These are phyloP conservation scores for Esteya vermicola DNA, from an alignment of 2,329 filamentous ascomycete species.

Conservation along the genomic window DNA sequence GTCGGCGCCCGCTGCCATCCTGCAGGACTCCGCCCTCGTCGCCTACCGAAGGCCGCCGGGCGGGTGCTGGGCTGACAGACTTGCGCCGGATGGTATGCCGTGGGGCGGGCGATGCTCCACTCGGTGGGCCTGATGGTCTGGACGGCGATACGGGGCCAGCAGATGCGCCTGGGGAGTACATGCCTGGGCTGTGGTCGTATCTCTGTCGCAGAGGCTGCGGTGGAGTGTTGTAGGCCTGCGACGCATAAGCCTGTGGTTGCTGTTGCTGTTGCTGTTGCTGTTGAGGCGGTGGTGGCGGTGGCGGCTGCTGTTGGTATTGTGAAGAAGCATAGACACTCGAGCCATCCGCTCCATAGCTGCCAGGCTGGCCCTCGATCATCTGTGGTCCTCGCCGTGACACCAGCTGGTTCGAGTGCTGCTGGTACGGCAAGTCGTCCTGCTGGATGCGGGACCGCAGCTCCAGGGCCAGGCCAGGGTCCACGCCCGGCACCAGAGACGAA, in stretches of 20 bases:
- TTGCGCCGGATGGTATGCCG: slow-evolving; percentile 50
- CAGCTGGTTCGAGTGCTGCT: slow-evolving; percentile 17
- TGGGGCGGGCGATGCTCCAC: slow-evolving; percentile 25
- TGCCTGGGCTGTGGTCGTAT: slow-evolving; percentile 24
- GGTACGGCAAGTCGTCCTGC: slow-evolving; percentile 33
- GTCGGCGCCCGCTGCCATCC: slow-evolving; percentile 29
- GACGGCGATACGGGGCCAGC: not conserved
- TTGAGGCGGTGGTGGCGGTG: not conserved
- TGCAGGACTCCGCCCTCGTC: too few relatives aligned
- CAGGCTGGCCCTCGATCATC: slow-evolving; percentile 16
- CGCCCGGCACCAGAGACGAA: slow-evolving; percentile 44
- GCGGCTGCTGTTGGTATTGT: slow-evolving; percentile 7
- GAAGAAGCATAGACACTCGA: too few relatives aligned
- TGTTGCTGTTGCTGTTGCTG: not conserved
- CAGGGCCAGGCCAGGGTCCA: slow-evolving; percentile 39
- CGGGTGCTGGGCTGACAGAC: slow-evolving; percentile 61
- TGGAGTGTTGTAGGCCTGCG: not conserved
- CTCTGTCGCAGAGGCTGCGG: not conserved
- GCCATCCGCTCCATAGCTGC: slow-evolving; percentile 11
- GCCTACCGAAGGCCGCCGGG: slow-evolving; percentile 23
- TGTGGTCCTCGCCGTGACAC: slow-evolving; percentile 28
- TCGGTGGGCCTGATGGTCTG: slow-evolving; percentile 13
- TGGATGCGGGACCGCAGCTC: slow-evolving; percentile 45
- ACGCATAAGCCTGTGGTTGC: not conserved
- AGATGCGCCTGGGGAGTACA: slow-evolving; percentile 20